Evolutionary conservation across 2,329 filamentous ascomycete species (phyloP).

Genomic region (Spiromastix sp.): DNA sequence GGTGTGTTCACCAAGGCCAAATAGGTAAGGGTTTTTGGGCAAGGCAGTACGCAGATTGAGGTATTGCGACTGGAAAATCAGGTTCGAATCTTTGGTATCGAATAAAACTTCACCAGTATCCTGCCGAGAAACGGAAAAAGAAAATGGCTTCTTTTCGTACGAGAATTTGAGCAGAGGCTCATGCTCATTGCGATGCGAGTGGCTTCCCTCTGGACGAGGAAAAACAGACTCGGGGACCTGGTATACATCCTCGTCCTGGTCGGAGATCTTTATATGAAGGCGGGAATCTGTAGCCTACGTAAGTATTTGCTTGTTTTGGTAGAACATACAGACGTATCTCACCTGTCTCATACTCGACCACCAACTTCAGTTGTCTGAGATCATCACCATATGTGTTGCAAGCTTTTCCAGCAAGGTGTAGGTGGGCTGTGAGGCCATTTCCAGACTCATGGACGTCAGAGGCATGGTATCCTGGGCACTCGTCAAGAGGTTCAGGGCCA

Average conservation of each 20-base stretch:
- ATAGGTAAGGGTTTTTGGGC: conserved; percentile 55
- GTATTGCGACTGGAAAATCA: conserved; percentile 66
- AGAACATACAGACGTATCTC: conserved; percentile 12
- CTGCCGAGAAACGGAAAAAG: conserved; percentile 43
- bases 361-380: conserved; percentile 40
- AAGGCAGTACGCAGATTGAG: conserved; percentile 58
- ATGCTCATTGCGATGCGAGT: conserved; percentile 17
- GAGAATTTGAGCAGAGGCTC: conserved; percentile 43
- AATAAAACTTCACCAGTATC: conserved; percentile 36
- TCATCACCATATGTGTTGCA: conserved; percentile 50
- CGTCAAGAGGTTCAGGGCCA: conserved; percentile 1
- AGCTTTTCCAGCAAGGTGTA: conserved; percentile 55
- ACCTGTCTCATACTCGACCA: conserved; percentile 49
- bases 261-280: conserved; percentile 59
- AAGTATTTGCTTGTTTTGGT: not conserved
- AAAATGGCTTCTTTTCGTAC: conserved; percentile 46
- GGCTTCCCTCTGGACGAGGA: conserved; percentile 40
- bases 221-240: conserved; percentile 58
- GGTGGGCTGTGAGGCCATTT: conserved; percentile 50
- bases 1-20: conserved; percentile 63
- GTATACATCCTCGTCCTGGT: conserved; percentile 52
- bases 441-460: conserved; percentile 7
- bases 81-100: conserved; percentile 50
- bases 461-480: conserved; percentile 13
- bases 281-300: conserved; percentile 38